Conservation (phyloP, 495 filamentous ascomycete species). For the Penicillium robsamsonii region DNA sequence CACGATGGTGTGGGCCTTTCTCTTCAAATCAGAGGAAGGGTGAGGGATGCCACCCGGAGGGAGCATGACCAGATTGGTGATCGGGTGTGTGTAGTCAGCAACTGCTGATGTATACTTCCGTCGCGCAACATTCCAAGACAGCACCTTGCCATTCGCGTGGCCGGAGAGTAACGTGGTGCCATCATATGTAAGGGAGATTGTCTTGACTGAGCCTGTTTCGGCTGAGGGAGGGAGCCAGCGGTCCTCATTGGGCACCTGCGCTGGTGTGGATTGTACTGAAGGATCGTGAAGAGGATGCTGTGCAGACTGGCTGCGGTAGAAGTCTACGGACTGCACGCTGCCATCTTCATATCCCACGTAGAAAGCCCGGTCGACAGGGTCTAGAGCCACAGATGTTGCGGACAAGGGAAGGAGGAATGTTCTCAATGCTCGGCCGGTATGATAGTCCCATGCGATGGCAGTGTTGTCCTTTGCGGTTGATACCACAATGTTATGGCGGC, state of each 20-base stretch:
- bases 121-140: slow-evolving; percentile 73
- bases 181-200: slow-evolving; percentile 72
- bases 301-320: slow-evolving; percentile 58
- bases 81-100: slow-evolving; percentile 67
- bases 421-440: slow-evolving; percentile 67
- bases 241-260: slow-evolving; percentile 53
- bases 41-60: slow-evolving; percentile 58
- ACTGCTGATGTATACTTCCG: slow-evolving; percentile 59
- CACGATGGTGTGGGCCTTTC: slow-evolving; percentile 59
- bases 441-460: slow-evolving; percentile 86
- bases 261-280: slow-evolving; percentile 52
- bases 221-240: slow-evolving; percentile 61
- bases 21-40: slow-evolving; percentile 33
- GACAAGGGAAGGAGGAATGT: slow-evolving; percentile 74
- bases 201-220: slow-evolving; percentile 60
- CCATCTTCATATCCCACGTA: slow-evolving; percentile 84
- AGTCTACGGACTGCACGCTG: slow-evolving; percentile 74
- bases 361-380: slow-evolving; percentile 78
- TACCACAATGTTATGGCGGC: slow-evolving; percentile 69
- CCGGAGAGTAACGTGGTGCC: slow-evolving; percentile 77
- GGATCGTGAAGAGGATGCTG: slow-evolving; percentile 56
- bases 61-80: slow-evolving; percentile 74
- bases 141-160: slow-evolving; percentile 76
- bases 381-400: slow-evolving; percentile 70
- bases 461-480: slow-evolving; percentile 78